Base-by-base conservation (phyloP, 441 rosid species). In the Erodium chrysanthum region DNA sequence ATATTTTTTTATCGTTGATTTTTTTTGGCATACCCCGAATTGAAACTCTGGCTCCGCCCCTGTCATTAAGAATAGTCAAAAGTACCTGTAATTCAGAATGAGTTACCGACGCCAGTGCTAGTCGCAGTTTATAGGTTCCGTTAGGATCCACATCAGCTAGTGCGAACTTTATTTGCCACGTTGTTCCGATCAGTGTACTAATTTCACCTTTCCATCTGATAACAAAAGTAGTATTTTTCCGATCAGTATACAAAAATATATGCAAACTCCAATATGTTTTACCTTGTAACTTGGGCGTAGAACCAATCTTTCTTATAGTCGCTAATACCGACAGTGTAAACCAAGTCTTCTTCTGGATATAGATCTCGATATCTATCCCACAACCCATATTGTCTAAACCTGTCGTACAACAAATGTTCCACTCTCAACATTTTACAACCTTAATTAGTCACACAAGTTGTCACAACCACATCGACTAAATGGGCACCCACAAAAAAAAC, bases 91-190 rank as follows among this genome's bases (percentile, higher is more conserved):
- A 70, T 78, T 93, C 96, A 4, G 97, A 95, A 18, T 88, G 83
- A 29, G 92, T 89, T 61, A 95, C 97, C 9, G 95, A 81, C 48
- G 98, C 98, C 73, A 93, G 73, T 23, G 98, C 97, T 3, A 93
- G 77, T 11, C 88, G 81, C 74, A 93, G 72, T 78, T 84, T 89
- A 79, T 88, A 91, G 35, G 35, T 69, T 12, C 77, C 75, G 5
- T 71, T 74, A 14, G 64, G 77, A 66, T 88, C 82, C 40, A 82
- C 64, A 29, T 69, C 76, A 71, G 81, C 81, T 1, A 89, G 86
- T 73, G 76, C 78, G 79, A 89, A 91, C 75, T 80, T 88, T 70
- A 93, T 88, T 74, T 88, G 90, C 98, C 98, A 88, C 17, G 92
- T 88, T 0, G 90, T 85, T 72, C 90, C 88, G 64, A 74, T 72